Percentiles rank a stretch among this genome's conserved stretches.
Conservation (phyloP, 495 filamentous ascomycete species). For the Immersiella caudata region DNA sequence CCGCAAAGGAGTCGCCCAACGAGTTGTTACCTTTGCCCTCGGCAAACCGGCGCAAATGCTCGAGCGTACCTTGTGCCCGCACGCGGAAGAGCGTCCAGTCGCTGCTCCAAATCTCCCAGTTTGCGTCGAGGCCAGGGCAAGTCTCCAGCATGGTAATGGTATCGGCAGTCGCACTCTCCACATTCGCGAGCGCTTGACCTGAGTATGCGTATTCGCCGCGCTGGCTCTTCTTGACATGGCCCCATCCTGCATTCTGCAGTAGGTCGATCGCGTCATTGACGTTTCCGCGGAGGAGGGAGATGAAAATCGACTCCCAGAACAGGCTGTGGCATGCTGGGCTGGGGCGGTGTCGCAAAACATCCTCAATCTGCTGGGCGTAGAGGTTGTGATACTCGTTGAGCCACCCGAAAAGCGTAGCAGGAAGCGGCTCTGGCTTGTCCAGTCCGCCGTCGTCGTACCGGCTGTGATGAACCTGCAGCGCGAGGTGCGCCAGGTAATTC, state of each 20-base stretch:
- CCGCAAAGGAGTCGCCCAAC: constrained; percentile 41
- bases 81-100: constrained; percentile 82
- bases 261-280: constrained; percentile 63
- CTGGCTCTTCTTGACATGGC: constrained; percentile 56
- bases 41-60: constrained; percentile 71
- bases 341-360: constrained; percentile 62
- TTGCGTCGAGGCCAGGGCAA: constrained; percentile 66
- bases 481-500: constrained; percentile 67
- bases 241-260: constrained; percentile 73
- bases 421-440: constrained; percentile 53
- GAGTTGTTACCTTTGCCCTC: constrained; percentile 63
- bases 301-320: constrained; percentile 80
- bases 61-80: constrained; percentile 63
- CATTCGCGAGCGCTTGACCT: constrained; percentile 70
- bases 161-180: constrained; percentile 67
- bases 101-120: constrained; percentile 75
- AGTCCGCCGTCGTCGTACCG: constrained; percentile 48
- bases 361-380: constrained; percentile 59
- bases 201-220: constrained; percentile 65
- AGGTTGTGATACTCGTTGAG: constrained; percentile 68
- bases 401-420: constrained; percentile 78
- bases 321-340: constrained; percentile 70
- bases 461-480: constrained; percentile 76
- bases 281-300: constrained; percentile 68
- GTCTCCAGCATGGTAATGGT: constrained; percentile 65